Evolutionary conservation across 495 filamentous ascomycete genomes (phyloP).

Genomic region (Filosporella fistucella): DNA sequence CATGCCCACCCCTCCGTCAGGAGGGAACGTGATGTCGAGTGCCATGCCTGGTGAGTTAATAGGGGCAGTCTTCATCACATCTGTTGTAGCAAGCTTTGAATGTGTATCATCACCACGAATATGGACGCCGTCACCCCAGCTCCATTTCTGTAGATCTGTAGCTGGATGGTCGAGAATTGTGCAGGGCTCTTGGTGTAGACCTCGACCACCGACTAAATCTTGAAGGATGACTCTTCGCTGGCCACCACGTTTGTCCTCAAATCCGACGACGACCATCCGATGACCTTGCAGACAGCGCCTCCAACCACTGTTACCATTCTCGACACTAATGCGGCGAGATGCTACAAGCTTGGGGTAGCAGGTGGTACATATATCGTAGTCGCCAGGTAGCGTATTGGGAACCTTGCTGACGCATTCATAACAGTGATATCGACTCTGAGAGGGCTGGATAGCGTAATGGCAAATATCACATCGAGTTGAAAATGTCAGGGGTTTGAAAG

Average conservation of each 20-base stretch:
- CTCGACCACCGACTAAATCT: constrained; percentile 70
- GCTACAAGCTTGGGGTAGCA: constrained; percentile 68
- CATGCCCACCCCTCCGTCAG: constrained; percentile 63
- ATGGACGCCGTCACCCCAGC: constrained; percentile 20
- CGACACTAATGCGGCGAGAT: constrained; percentile 55
- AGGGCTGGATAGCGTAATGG: constrained; percentile 61
- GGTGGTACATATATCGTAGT: constrained; percentile 75
- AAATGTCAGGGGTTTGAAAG: constrained; percentile 57
- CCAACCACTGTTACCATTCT: constrained; percentile 78
- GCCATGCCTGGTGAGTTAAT: constrained; percentile 5
- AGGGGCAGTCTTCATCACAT: constrained; percentile 34
- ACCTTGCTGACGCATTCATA: constrained; percentile 33
- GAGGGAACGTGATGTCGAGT: constrained; percentile 46
- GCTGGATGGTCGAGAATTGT: constrained; percentile 19
- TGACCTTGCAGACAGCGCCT: constrained; percentile 74
- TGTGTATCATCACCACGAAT: constrained; percentile 11
- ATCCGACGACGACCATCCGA: constrained; percentile 77
- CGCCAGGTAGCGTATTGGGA: constrained; percentile 57
- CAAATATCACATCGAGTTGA: constrained; percentile 73
- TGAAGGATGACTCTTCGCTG: constrained; percentile 53
- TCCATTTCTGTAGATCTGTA: constrained; percentile 21
- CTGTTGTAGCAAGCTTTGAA: constrained; percentile 22
- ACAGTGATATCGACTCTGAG: constrained; percentile 71
- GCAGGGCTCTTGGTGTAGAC: constrained; percentile 50
- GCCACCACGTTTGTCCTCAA: constrained; percentile 54